Percentiles rank a stretch among this genome's conserved stretches.
Conservation (phyloP, 257 asterid genomes). For the Datura wrightii region DNA sequence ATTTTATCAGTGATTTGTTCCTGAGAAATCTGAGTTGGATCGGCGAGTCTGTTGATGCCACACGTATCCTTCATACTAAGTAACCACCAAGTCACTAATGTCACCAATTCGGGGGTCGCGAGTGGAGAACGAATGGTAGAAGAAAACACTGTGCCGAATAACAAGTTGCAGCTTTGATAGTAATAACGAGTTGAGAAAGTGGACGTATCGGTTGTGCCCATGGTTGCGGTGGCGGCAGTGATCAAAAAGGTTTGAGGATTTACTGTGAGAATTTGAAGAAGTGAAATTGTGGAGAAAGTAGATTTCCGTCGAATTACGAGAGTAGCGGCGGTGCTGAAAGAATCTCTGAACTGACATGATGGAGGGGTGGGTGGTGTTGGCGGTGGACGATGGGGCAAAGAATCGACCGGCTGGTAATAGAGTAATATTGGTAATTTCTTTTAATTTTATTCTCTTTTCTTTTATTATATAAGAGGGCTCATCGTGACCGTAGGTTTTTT, state of each 20-base stretch:
- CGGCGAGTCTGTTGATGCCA: too few relatives aligned
- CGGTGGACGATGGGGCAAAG: background rate
- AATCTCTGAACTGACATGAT: background rate
- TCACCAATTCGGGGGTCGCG: slow-evolving; percentile 15
- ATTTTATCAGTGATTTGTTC: too few relatives aligned
- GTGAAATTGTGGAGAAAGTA: background rate
- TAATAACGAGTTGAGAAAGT: background rate
- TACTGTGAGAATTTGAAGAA: too few relatives aligned
- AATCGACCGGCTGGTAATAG: too few relatives aligned
- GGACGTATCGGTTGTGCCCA: too few relatives aligned
- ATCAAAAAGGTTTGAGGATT: too few relatives aligned
- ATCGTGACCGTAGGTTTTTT: slow-evolving; percentile 41
- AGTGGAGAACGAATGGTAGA: slow-evolving; percentile 40
- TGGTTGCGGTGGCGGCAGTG: too few relatives aligned
- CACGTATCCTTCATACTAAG: background rate
- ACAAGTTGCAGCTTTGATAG: background rate
- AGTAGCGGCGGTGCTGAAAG: slow-evolving; percentile 28
- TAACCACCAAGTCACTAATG: slow-evolving; percentile 10
- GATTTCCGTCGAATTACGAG: background rate
- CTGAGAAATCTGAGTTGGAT: too few relatives aligned
- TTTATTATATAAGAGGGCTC: background rate
- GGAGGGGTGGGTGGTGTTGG: background rate
- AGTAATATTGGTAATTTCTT: too few relatives aligned
- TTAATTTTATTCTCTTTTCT: too few relatives aligned
- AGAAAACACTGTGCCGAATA: slow-evolving; percentile 16